Base-by-base conservation (phyloP, 768 basidiomycete genomes). In the Tricholoma saponaceum region DNA sequence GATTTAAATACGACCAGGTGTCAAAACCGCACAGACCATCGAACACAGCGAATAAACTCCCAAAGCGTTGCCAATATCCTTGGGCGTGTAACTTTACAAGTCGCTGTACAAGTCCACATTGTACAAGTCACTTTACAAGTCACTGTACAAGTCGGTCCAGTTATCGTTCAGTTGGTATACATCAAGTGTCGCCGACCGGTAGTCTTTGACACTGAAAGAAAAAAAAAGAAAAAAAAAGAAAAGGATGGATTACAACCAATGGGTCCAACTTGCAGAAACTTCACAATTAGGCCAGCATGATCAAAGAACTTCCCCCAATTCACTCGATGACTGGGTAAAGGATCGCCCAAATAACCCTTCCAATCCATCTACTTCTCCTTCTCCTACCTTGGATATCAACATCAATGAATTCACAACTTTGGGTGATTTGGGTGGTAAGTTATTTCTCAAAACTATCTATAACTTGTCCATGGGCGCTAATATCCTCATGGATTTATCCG, bases 311-410 rank as follows among this genome's bases (percentile, higher is more conserved):
- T 55, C 69, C 30, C 55, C 72, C n/a, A n/a, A n/a, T 49, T 61
- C 70, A 43, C 64, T 67, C 59, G 73, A 75, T 58, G 76, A 79
- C 63, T 81, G 79, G 80, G 54, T 71, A 56, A 80, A 82, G 69
- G 77, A 80, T 51, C 75, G 72, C 46, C 58, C 74, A 37, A 62
- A 4, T 64, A 56, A 43, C 68, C 62, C 60, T 25, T 32, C 25
- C 20, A 43, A 12, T 43, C 23, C 9, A 5, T 4, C 30, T 10
- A 32, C 30, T 32, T 4, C 43, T 23, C 43, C 43, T 23, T 9
- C 23, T 7, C 16, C n/a, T n/a, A n/a, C n/a, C n/a, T n/a, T 30
- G 26, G 47, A 69, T 32, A 54, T 77, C 63, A 78, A 79, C 60
- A 69, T 79, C 52, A 66, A 68, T 65, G 79, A 80, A 64, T 79